Evolutionary conservation across 73 alveolate genomes (phyloP).

Genomic region (Paramecium sonneborni): DNA sequence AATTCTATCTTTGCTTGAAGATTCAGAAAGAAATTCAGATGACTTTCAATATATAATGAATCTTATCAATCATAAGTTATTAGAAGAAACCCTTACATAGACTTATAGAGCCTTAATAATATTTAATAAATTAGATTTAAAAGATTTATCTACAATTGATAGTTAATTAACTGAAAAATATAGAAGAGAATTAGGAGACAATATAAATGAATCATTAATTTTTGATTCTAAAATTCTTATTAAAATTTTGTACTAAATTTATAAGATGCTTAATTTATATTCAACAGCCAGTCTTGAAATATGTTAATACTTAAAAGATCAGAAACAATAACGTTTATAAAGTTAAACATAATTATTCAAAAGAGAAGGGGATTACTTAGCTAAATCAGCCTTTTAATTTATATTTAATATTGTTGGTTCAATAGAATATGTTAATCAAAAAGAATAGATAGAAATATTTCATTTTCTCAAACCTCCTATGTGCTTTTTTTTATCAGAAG

Average conservation of each 20-base stretch:
- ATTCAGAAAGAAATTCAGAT: slow-evolving; percentile 11
- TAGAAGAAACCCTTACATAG: slow-evolving; percentile 36
- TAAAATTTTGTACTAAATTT: neutral
- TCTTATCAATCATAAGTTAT: slow-evolving; percentile 29
- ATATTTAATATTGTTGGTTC: slow-evolving; percentile 20
- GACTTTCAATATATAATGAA: slow-evolving; percentile 42
- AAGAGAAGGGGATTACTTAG: neutral
- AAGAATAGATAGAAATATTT: neutral
- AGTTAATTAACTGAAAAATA: slow-evolving; percentile 9
- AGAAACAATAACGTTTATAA: neutral
- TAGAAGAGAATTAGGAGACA: slow-evolving; percentile 39
- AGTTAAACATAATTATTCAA: neutral
- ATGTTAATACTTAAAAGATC: neutral
- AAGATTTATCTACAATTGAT: neutral
- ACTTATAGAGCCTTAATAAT: slow-evolving; percentile 32
- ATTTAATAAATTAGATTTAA: slow-evolving; percentile 27
- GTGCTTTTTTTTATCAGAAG: slow-evolving; percentile 32
- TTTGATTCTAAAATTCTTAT: slow-evolving; percentile 48
- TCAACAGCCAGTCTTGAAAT: slow-evolving; percentile 17
- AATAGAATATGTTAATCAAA: slow-evolving; percentile 13
- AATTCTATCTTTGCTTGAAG: slow-evolving; percentile 29
- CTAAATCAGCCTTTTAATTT: slow-evolving; percentile 36
- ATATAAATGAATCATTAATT: neutral
- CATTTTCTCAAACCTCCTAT: slow-evolving; percentile 46
- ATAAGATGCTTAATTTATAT: slow-evolving; percentile 28